Base-by-base conservation (phyloP, 2,329 filamentous ascomycete genomes). In the Cercospora zeina region DNA sequence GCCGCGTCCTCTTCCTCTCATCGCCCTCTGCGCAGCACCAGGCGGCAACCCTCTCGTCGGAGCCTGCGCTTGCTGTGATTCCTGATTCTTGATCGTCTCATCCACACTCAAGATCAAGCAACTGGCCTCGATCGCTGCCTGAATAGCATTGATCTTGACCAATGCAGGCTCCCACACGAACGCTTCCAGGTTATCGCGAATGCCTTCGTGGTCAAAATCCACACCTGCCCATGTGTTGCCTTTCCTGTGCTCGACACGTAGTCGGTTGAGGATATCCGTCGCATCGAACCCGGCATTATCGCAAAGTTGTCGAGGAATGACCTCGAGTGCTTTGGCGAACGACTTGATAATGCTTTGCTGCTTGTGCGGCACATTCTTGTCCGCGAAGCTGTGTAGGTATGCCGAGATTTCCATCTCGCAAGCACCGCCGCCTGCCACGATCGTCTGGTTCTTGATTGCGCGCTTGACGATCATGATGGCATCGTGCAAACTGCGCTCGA, bases 391-490 rank as follows among this genome's bases (percentile, higher is more conserved):
- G 82, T 97, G 93, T 67, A 99, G 86, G 79, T 96, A 96, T 39
- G 92, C 89, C 6, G 93, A 97, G 57, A 97, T 79, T 77, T 97
- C 95, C 93, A 99, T 97, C 83, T 99, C 95, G 72, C 84, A 87
- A 16, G 95, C 93, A 75, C 95, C 95, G 71, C 95, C 95, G 71
- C 95, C 95, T 50, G 93, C 95, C 27, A 99, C 95, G 68, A 99
- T 96, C 75, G 86, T 90, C 74, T 89, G 89, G 83, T 97, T 96
- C 81, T 91, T 91, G 78, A 97, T 91, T 30, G 95, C 91, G 65
- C 96, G 92, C 86, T 97, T 97, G 75, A 99, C 95, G 73, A 99
- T 96, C 95, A 99, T 99, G 79, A 99, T 97, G 71, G 95, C 95
- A 74, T 99, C 95, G 82, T 99, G 95, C 69, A 99, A 85, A 75